Base-by-base conservation (phyloP, 768 basidiomycete species). In the Omphalotus guepiniiformis region DNA sequence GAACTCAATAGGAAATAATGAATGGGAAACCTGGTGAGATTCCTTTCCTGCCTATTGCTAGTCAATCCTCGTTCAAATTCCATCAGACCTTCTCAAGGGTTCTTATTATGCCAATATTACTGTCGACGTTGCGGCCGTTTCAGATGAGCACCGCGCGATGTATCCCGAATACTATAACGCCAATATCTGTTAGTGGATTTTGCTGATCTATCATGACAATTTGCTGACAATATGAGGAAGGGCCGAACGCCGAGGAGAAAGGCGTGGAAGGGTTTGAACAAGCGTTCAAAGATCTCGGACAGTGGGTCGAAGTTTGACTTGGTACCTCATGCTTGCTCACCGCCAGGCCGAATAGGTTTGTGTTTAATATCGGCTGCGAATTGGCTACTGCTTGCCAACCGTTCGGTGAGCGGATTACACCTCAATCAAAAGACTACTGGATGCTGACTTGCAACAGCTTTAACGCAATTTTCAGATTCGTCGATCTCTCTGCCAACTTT, bases 61-160 rank as follows among this genome's bases (percentile, higher is more conserved):
- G 30, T n/a, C 9, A 9, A 32, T 32, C 9, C 30, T 32, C 46
- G 26, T 29, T 26, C 46, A 13, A 35, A 40, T 38, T 42, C 45
- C 19, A 55, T 19, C 27, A 84, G 93, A 97, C 62, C 71, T 76
- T 2, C 69, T 94, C 56, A 98, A 97, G 63, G 95, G 94, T 3
- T 93, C 89, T 0, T 99, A 83, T 69, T 99, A 99, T 61, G 93
- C 92, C 50, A 93, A 87, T 56, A 92, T 93, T 7, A 65, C 84
- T 21, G 58, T 83, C 0, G 92, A 93, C 47, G 53, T 61, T 23
- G 79, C 85, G 0, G 66, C 73, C n/a, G 85, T 91, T 2, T 61
- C 82, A 12, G 62, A 71, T 2, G 74, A 70, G 28, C 75, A 85
- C 34, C 73, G 69, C 42, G 59, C 65, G 13, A 67, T 71, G 23